These are phyloP conservation scores for Cryphonectria nitschkei DNA, from an alignment of 2,329 filamentous ascomycete species.

Conservation along the genomic window DNA sequence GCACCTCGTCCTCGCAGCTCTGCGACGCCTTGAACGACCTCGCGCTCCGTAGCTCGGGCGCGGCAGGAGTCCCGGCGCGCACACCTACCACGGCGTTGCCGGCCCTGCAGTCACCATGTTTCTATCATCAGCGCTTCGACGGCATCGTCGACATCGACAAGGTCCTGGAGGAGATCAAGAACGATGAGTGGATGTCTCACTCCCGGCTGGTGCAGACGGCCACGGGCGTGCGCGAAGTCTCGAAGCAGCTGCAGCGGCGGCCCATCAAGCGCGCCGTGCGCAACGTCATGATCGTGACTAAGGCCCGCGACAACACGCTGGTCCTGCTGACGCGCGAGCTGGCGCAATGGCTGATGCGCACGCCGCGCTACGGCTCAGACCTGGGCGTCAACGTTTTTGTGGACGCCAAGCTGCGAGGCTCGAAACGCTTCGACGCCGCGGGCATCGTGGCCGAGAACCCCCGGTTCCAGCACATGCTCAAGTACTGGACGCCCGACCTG, in stretches of 20 bases:
- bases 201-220: slow-evolving; percentile 94
- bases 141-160: slow-evolving; percentile 94
- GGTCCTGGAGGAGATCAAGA: slow-evolving; percentile 91
- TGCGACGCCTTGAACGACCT: slow-evolving; percentile 63
- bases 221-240: slow-evolving; percentile 91
- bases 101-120: slow-evolving; percentile 87
- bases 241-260: slow-evolving; percentile 88
- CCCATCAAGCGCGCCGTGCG: slow-evolving; percentile 90
- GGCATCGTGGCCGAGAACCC: slow-evolving; percentile 74
- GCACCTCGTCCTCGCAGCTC: slow-evolving; percentile 63
- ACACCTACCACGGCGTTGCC: slow-evolving; percentile 59
- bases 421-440: slow-evolving; percentile 82
- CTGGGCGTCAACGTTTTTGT: slow-evolving; percentile 97
- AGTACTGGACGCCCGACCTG: slow-evolving; percentile 94
- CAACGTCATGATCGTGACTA: slow-evolving; percentile 98
- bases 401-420: slow-evolving; percentile 89
- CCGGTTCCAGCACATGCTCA: slow-evolving; percentile 80
- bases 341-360: slow-evolving; percentile 83
- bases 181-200: slow-evolving; percentile 88
- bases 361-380: slow-evolving; percentile 85
- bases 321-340: slow-evolving; percentile 88
- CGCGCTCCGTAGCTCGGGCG: slow-evolving; percentile 40
- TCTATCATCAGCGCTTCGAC: slow-evolving; percentile 96
- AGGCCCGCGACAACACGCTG: slow-evolving; percentile 91
- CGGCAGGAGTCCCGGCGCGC: neutral